Conservation (phyloP, 768 basidiomycete species). For the Leccinum boreale region DNA sequence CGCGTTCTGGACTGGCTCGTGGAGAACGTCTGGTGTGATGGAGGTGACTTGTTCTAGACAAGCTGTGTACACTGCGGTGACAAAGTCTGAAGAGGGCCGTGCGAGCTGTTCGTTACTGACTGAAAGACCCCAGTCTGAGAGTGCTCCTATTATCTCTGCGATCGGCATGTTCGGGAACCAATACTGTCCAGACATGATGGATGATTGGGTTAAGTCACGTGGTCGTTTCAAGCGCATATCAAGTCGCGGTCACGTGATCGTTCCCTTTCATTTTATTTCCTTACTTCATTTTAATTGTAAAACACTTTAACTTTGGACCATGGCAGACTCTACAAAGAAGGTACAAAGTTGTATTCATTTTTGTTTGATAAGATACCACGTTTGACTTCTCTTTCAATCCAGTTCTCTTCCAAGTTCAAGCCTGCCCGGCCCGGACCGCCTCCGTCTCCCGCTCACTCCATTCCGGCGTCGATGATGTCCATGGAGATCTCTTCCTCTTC, state of each 20-base stretch:
- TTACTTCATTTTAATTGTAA: not conserved
- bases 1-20: slow-evolving; percentile 54
- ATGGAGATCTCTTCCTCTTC: slow-evolving; percentile 15
- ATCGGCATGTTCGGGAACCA: slow-evolving; percentile 67
- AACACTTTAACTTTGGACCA: no score
- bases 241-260: slow-evolving; percentile 30
- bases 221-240: no score
- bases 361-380: no score
- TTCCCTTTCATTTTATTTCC: not conserved
- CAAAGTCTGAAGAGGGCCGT: slow-evolving; percentile 67
- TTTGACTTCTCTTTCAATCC: not conserved
- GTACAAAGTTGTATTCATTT: not conserved
- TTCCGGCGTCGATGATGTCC: slow-evolving; percentile 25
- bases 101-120: slow-evolving; percentile 66
- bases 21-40: slow-evolving; percentile 55
- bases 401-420: slow-evolving; percentile 42
- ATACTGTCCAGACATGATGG: slow-evolving; percentile 35
- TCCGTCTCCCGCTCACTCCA: slow-evolving; percentile 9
- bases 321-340: not conserved
- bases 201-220: not conserved
- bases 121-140: slow-evolving; percentile 66
- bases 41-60: slow-evolving; percentile 72
- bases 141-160: slow-evolving; percentile 59
- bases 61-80: slow-evolving; percentile 63
- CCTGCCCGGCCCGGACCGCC: slow-evolving; percentile 31